Conservation (phyloP, 2,329 filamentous ascomycete species). For the Trichophyton verrucosum region DNA sequence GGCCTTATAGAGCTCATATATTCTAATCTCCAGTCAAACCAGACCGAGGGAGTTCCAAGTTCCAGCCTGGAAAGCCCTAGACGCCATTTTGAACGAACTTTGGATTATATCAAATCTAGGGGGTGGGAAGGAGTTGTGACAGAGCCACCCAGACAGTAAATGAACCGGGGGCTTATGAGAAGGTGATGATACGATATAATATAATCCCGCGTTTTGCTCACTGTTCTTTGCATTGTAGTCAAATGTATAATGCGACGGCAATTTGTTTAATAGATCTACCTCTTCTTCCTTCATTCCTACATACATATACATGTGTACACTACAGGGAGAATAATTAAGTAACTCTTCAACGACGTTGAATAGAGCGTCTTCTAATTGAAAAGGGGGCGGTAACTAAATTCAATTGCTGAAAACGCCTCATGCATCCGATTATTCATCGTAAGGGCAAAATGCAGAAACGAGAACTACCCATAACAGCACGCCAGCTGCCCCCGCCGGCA, state of each 20-base stretch:
- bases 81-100: constrained; percentile 85
- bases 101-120: constrained; percentile 83
- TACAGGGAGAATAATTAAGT: background rate
- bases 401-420: constrained; percentile 9
- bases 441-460: constrained; percentile 8
- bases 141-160: constrained; percentile 30
- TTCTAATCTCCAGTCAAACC: constrained; percentile 79
- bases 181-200: background rate
- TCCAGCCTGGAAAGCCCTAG: constrained; percentile 75
- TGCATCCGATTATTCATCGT: constrained; percentile 5
- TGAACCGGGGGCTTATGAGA: background rate
- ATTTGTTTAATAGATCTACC: background rate
- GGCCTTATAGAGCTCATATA: constrained; percentile 97
- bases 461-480: constrained; percentile 12
- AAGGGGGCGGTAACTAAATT: constrained; percentile 6
- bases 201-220: background rate
- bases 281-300: background rate
- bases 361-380: background rate
- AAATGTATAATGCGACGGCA: background rate
- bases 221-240: background rate
- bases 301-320: background rate
- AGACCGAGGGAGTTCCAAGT: constrained; percentile 49
- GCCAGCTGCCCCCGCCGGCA: constrained; percentile 11
- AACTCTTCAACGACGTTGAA: background rate
- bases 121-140: constrained; percentile 88